Conservation (phyloP, 768 basidiomycete genomes). For the Leccinum ochraceum region DNA sequence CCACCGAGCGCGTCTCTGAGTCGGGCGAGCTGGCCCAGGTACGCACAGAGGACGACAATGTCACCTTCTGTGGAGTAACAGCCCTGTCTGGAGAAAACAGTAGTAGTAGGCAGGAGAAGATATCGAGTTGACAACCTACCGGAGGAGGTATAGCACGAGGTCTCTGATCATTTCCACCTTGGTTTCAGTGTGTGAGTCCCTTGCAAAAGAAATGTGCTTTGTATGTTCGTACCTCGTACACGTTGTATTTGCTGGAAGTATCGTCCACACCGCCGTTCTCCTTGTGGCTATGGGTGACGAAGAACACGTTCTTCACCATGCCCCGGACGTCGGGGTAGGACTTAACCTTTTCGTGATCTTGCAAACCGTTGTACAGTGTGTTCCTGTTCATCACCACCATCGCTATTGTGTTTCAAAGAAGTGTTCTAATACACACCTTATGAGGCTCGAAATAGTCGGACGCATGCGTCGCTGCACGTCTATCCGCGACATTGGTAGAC, state of each 20-base stretch:
- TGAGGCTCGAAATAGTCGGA: conserved; percentile 61
- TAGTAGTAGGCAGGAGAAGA: background rate
- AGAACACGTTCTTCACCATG: conserved; percentile 63
- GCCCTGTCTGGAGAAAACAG: conserved; percentile 41
- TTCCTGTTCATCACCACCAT: conserved; percentile 35
- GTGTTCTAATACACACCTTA: conserved; percentile 13
- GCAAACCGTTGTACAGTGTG: conserved; percentile 60
- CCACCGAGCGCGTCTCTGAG: conserved; percentile 43
- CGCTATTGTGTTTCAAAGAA: background rate
- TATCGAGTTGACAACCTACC: conserved; percentile 19
- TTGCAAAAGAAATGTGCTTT: background rate
- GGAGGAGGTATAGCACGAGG: conserved; percentile 52
- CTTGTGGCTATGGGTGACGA: conserved; percentile 59
- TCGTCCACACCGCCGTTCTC: conserved; percentile 65
- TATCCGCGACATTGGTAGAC: conserved; percentile 67
- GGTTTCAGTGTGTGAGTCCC: conserved; percentile 3
- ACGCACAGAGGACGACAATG: conserved; percentile 56
- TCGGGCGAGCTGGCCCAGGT: conserved; percentile 50
- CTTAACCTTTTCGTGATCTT: conserved; percentile 55
- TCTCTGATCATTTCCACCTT: conserved; percentile 51
- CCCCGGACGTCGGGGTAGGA: conserved; percentile 60
- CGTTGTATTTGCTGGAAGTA: conserved; percentile 65
- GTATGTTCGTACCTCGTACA: conserved; percentile 67
- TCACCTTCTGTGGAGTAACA: conserved; percentile 47
- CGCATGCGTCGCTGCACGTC: conserved; percentile 78